Conservation (phyloP, 1,284 basidiomycete species). For the Thelephora terrestris region DNA sequence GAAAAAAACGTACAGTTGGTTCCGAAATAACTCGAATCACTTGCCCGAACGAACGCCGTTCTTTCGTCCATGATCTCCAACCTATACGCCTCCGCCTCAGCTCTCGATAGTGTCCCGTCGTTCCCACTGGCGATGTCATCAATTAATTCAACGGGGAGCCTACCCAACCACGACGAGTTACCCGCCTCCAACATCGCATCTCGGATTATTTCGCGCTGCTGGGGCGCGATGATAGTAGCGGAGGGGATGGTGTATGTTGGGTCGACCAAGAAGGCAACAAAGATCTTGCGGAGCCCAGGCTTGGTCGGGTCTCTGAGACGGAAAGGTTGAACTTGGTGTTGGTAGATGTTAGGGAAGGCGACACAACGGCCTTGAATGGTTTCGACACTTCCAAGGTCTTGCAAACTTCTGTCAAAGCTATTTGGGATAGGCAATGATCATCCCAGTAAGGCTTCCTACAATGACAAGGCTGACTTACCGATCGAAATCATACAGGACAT, state of each 20-base stretch:
- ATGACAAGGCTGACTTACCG: slow-evolving; percentile 1
- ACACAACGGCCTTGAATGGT: slow-evolving; percentile 7
- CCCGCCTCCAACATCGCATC: background rate
- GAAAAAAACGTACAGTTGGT: no score
- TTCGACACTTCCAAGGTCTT: slow-evolving; percentile 7
- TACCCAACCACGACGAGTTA: background rate
- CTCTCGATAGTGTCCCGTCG: background rate
- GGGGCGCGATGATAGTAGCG: slow-evolving; percentile 2
- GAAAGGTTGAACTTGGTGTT: slow-evolving; percentile 17
- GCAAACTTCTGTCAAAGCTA: slow-evolving; percentile 2
- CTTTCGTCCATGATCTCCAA: slow-evolving; percentile 4
- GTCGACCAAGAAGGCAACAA: slow-evolving; percentile 22
- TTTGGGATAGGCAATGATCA: no score
- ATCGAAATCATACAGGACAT: slow-evolving; percentile 5
- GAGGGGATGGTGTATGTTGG: slow-evolving; percentile 8
- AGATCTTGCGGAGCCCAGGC: slow-evolving; percentile 20
- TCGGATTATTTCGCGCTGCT: slow-evolving; percentile 3
- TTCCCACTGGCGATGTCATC: slow-evolving; percentile 3
- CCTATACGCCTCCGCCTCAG: slow-evolving; percentile 4
- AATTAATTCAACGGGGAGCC: slow-evolving; percentile 7
- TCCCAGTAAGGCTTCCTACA: background rate
- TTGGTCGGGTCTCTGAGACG: slow-evolving; percentile 16
- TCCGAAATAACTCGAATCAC: slow-evolving; percentile 3
- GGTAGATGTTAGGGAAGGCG: slow-evolving; percentile 7
- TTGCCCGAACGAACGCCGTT: background rate